phyloP scores from a whole-genome alignment of 2,329 filamentous ascomycete genomes.

The Ploettnerulaceae sp. region DNA sequence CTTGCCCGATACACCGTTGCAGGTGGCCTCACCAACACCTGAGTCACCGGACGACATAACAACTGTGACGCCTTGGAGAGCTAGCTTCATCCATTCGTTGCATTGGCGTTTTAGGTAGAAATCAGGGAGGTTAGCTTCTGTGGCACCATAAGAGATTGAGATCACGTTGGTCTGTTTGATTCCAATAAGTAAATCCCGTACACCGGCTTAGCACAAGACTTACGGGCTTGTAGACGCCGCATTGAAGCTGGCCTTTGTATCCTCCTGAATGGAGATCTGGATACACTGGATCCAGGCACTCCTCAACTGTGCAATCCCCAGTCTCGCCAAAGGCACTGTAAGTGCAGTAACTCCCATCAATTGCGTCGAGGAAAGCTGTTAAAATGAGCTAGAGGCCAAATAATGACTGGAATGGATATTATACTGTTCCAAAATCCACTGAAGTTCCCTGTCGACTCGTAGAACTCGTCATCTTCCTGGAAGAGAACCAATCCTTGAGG shows the following conservation, averaged over 20 bases:
- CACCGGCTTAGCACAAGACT: not conserved
- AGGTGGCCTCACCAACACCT: conserved; percentile 39
- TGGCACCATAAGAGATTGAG: conserved; percentile 49
- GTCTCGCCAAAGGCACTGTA: conserved; percentile 45
- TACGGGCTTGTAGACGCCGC: conserved; percentile 44
- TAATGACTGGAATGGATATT: conserved; percentile 39
- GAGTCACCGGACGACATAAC: conserved; percentile 44
- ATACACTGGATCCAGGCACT: conserved; percentile 44
- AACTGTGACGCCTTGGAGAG: conserved; percentile 42
- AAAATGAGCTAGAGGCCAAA: conserved; percentile 36
- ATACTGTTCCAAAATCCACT: conserved; percentile 43
- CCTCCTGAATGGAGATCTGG: conserved; percentile 44
- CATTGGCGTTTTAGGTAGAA: conserved; percentile 49
- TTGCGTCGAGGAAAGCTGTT: conserved; percentile 45
- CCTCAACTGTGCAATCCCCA: conserved; percentile 40
- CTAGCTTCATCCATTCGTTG: conserved; percentile 48
- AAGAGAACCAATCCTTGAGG: conserved; percentile 45
- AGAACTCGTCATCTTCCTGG: conserved; percentile 35
- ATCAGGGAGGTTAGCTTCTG: conserved; percentile 46
- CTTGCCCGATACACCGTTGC: conserved; percentile 36
- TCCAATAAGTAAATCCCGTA: no score
- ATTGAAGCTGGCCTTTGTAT: conserved; percentile 44
- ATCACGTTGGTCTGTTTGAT: conserved; percentile 49
- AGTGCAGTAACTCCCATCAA: conserved; percentile 46
- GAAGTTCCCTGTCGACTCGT: conserved; percentile 21